phyloP scores from a whole-genome alignment of 495 filamentous ascomycete species.

The Hypoxylon cercidicola region DNA sequence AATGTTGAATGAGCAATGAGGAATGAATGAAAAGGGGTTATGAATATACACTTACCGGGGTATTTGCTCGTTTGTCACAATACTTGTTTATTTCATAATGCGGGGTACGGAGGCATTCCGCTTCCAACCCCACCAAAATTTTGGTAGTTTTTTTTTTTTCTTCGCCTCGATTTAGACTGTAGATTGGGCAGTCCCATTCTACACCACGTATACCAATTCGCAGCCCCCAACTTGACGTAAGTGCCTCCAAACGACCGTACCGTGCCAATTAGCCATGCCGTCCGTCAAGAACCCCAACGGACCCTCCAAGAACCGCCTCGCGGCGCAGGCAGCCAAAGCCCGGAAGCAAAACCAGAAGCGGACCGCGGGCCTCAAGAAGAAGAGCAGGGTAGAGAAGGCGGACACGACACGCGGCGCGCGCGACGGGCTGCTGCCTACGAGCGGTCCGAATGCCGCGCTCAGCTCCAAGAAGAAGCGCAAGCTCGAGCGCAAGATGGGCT shows the following conservation, averaged over 20 bases:
- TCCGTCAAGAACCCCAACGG: constrained; percentile 60
- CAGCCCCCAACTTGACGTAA: neutral
- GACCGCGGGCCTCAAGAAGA: constrained; percentile 26
- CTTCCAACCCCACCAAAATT: constrained; percentile 21
- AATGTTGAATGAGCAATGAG: neutral
- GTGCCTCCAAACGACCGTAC: neutral
- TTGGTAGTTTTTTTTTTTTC: constrained; percentile 3
- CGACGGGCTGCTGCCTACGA: constrained; percentile 53
- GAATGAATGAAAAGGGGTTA: neutral
- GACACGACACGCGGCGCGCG: constrained; percentile 52
- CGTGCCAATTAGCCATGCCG: constrained; percentile 42
- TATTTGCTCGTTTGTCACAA: neutral
- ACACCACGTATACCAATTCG: neutral
- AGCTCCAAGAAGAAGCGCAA: constrained; percentile 58
- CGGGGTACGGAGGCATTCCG: constrained; percentile 15
- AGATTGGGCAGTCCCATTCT: too few relatives aligned
- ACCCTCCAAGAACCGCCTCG: constrained; percentile 54
- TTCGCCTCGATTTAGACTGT: too few relatives aligned
- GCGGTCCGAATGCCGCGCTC: constrained; percentile 52
- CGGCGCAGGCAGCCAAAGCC: constrained; percentile 46
- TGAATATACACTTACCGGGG: neutral
- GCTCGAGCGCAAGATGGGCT: constrained; percentile 52
- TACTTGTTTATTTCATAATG: neutral
- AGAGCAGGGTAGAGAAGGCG: constrained; percentile 43
- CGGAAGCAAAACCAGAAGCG: constrained; percentile 44